Evolutionary conservation across 345 rosid genomes (phyloP), one percentile per base, ranked within the genome.

Genomic region (Linum trigynum): DNA sequence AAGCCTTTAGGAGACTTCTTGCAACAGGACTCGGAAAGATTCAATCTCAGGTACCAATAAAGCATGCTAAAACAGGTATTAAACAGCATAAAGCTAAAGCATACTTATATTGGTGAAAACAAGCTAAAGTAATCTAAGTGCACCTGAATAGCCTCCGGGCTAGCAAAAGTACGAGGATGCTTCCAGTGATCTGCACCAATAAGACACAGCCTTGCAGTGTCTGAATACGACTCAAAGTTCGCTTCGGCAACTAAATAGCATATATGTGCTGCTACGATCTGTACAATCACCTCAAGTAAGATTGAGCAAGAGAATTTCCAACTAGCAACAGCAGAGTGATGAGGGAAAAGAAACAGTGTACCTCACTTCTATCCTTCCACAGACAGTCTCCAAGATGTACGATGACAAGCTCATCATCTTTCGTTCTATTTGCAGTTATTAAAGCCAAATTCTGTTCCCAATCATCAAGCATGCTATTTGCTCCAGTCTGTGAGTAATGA

Each of bases 381-480:
- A 95, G 65, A 84, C 92, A 83, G 85, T 95, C 99, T 59, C 99
- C 99, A 37, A 95, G 96, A 73, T 95, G 99, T 53, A 87, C 80
- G 64, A 95, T 82, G 71, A 95, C 99, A 75, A 88, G 94, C 71
- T 91, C 99, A 60, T 95, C 97, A 79, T 83, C 96, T 71, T 88
- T 78, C 57, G 97, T 95, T 79, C 99, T 87, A 75, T 95, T 95
- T 67, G 96, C 99, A 76, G 97, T 78, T 75, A 95, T 91, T 40
- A 89, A 85, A 66, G 96, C 97, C 82, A 95, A 83, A 80, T 95
- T 95, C 72, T 95, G 95, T 76, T 91, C 99, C 99, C 99, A 95
- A 55, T 80, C 91, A 67, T 95, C 94, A 73, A 94, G 99, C 97
- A 95, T 91, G 76, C 85, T 76, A 77, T 79, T 86, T 65, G 85